A percentile compares a stretch with the other conserved stretches of the same genome.
Conservation (phyloP, 2,329 filamentous ascomycete genomes). For the Drechslerella dactyloides region DNA sequence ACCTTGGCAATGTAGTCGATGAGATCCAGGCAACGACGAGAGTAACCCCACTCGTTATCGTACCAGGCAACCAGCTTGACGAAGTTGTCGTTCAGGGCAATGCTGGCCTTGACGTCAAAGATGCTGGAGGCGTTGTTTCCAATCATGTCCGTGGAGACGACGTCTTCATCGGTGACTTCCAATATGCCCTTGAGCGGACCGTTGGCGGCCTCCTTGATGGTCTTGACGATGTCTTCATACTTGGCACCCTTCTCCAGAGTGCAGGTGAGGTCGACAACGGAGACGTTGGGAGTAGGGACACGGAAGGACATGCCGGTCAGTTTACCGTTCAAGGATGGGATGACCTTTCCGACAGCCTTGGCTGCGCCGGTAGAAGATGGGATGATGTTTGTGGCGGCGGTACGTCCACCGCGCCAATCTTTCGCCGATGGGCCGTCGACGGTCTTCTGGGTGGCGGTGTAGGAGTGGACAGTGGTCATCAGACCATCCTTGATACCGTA, state of each 20-base stretch:
- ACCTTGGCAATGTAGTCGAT: constrained; percentile 52
- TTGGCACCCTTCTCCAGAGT: constrained; percentile 87
- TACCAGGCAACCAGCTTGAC: constrained; percentile 99
- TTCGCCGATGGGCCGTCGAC: constrained; percentile 96
- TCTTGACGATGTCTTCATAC: constrained; percentile 91
- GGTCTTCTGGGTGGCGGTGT: constrained; percentile 99
- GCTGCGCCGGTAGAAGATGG: constrained; percentile 98
- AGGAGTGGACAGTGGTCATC: constrained; percentile 99
- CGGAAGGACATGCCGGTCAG: constrained; percentile 99
- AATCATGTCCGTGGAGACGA: constrained; percentile 93
- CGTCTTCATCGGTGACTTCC: constrained; percentile 93
- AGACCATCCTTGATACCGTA: constrained; percentile 97
- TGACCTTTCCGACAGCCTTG: constrained; percentile 99
- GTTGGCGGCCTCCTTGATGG: constrained; percentile 84
- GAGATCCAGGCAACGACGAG: constrained; percentile 88
- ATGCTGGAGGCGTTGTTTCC: constrained; percentile 94
- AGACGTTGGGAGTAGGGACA: constrained; percentile 98
- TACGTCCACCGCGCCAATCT: constrained; percentile 99
- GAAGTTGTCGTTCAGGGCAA: constrained; percentile 97
- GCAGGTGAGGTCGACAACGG: constrained; percentile 95
- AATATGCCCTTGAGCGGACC: constrained; percentile 88
- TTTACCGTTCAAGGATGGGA: constrained; percentile 97
- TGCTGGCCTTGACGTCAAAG: constrained; percentile 99
- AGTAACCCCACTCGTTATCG: constrained; percentile 99
- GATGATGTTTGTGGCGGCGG: constrained; percentile 99